Evolutionary conservation across 2,329 filamentous ascomycete genomes (phyloP).

Genomic region (Juglanconis juglandina): DNA sequence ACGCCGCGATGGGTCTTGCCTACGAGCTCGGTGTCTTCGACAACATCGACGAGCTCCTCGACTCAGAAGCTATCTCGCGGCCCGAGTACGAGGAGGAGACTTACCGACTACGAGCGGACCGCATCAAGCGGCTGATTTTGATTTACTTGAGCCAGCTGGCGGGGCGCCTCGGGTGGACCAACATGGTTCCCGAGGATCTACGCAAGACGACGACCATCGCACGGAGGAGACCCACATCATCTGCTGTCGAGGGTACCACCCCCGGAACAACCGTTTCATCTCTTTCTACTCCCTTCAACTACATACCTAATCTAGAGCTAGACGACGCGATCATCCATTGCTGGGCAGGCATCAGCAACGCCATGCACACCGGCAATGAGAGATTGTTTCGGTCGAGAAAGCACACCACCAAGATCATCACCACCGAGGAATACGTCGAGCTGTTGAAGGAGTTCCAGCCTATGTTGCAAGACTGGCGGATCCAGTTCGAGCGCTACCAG

Average conservation of each 20-base stretch:
- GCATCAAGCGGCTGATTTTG: conserved; percentile 80
- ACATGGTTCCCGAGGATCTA: conserved; percentile 76
- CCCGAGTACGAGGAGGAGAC: conserved; percentile 70
- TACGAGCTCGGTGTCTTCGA: conserved; percentile 97
- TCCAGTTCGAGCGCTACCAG: conserved; percentile 75
- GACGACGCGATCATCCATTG: conserved; percentile 75
- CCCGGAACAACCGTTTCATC: conserved; percentile 58
- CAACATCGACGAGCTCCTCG: conserved; percentile 70
- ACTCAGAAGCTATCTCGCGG: conserved; percentile 55
- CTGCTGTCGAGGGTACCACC: conserved; percentile 52
- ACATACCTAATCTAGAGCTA: conserved; percentile 63
- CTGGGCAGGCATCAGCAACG: conserved; percentile 89
- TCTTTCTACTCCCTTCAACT: conserved; percentile 58
- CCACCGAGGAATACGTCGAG: conserved; percentile 77
- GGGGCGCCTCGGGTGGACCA: conserved; percentile 85
- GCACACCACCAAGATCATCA: conserved; percentile 84
- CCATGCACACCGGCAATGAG: conserved; percentile 89
- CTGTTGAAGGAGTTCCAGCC: conserved; percentile 79
- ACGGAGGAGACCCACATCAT: conserved; percentile 35
- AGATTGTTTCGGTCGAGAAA: conserved; percentile 82
- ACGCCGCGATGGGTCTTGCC: conserved; percentile 81
- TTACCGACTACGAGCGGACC: conserved; percentile 72
- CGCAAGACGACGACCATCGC: conserved; percentile 51
- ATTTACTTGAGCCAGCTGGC: conserved; percentile 94
- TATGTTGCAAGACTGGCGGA: conserved; percentile 73